Evolutionary conservation across 129 eudicot species (phyloP).

Genomic region (Centrapalus pauciflorus): DNA sequence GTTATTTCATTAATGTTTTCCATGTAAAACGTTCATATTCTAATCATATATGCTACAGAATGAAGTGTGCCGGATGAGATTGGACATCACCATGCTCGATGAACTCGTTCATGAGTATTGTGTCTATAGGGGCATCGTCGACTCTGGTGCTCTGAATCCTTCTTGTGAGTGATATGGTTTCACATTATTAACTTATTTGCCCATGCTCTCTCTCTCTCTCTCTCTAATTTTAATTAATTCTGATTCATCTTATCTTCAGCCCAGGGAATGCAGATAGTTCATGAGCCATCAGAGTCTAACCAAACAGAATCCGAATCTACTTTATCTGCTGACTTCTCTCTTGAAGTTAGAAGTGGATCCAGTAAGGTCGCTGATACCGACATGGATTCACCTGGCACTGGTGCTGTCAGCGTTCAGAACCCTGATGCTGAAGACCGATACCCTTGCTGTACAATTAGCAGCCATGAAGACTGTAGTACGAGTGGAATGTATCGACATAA

Average conservation of each 20-base stretch:
- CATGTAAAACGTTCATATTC: not conserved
- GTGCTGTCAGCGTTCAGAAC: conserved; percentile 34
- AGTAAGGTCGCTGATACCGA: conserved; percentile 50
- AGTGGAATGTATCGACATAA: conserved; percentile 51
- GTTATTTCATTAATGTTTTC: not conserved
- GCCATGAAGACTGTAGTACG: conserved; percentile 87
- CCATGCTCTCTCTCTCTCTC: not conserved
- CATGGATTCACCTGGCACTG: conserved; percentile 50
- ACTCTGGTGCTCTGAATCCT: conserved; percentile 31
- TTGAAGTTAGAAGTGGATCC: conserved; percentile 37
- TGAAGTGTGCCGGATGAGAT: conserved; percentile 87
- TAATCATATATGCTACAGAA: conserved; percentile 49
- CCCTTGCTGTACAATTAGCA: conserved; percentile 29
- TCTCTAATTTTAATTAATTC: not conserved
- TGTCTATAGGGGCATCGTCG: conserved; percentile 86
- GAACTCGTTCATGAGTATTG: conserved; percentile 95
- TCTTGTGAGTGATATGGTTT: conserved; percentile 22
- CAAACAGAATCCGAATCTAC: conserved; percentile 38
- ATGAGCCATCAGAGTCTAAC: conserved; percentile 24
- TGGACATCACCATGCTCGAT: conserved; percentile 67
- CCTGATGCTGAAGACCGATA: conserved; percentile 51
- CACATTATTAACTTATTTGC: not conserved
- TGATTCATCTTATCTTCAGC: conserved; percentile 13
- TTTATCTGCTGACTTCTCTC: conserved; percentile 41
- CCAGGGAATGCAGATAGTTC: conserved; percentile 25